Evolutionary conservation across 441 rosid species (phyloP).

Genomic region (Syzygium malaccense): DNA sequence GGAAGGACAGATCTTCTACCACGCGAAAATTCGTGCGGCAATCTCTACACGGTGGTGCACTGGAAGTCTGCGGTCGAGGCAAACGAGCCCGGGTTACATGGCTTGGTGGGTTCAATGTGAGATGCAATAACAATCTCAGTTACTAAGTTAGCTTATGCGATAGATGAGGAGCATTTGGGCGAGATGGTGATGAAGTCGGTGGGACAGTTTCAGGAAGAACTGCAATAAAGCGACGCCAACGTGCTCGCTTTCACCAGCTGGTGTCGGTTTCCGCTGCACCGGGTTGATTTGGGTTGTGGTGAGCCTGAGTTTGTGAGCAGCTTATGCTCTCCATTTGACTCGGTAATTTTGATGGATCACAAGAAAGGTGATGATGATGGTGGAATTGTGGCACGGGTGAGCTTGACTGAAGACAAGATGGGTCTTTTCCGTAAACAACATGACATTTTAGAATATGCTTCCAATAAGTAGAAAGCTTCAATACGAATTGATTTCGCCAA

Average conservation of each 20-base stretch:
- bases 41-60: neutral
- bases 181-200: neutral
- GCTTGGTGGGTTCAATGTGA: neutral
- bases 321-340: neutral
- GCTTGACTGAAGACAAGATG: constrained; percentile 5
- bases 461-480: too few species aligned
- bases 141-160: neutral
- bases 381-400: constrained; percentile 21
- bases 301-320: constrained; percentile 6
- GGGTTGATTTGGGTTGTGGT: constrained; percentile 25
- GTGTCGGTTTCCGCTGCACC: constrained; percentile 6
- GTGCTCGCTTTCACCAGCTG: constrained; percentile 9
- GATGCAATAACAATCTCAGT: neutral
- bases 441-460: neutral
- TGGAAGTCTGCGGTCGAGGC: neutral
- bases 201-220: neutral
- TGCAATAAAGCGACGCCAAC: neutral
- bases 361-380: neutral
- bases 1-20: neutral
- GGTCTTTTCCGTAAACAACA: neutral
- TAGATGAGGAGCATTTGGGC: neutral
- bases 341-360: constrained; percentile 3
- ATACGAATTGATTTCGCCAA: too few species aligned
- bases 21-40: constrained; percentile 7
- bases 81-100: neutral